Percentiles rank a stretch among this genome's conserved stretches.
phyloP scores from a whole-genome alignment of 176 grass and related monocot species.

The Eragrostis curvula region DNA sequence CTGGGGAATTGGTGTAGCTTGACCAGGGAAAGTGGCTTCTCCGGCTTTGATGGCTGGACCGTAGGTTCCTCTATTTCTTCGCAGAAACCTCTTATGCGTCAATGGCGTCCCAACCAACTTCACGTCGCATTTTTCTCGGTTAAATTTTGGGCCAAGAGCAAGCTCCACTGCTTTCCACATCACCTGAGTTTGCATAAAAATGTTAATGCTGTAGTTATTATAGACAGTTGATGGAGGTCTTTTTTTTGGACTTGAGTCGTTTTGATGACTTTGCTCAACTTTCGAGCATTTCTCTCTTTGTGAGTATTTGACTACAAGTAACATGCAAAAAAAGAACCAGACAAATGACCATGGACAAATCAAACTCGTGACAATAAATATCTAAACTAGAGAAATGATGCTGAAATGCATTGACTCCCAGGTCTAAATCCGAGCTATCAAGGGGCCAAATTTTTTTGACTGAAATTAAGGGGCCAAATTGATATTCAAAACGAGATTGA shows the following conservation, averaged over 20 bases:
- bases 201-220: constrained; percentile 12
- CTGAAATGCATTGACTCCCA: not conserved
- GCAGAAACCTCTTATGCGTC: constrained; percentile 83
- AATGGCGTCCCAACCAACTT: constrained; percentile 85
- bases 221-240: constrained; percentile 3
- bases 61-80: constrained; percentile 90
- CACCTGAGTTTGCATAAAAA: constrained; percentile 59
- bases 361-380: constrained; percentile 6
- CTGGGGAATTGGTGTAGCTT: constrained; percentile 80
- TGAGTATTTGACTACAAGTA: not conserved
- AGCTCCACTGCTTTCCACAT: constrained; percentile 95
- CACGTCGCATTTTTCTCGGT: constrained; percentile 78
- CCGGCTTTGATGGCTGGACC: constrained; percentile 95
- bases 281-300: constrained; percentile 26
- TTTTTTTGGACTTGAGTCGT: not conserved
- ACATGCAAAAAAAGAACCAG: not conserved
- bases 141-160: constrained; percentile 76
- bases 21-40: constrained; percentile 87
- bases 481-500: not conserved
- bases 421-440: constrained; percentile 7
- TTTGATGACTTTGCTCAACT: constrained; percentile 29
- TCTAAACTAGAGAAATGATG: constrained; percentile 1
- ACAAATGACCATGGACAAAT: not conserved
- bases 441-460: not conserved
- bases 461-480: not conserved